Conservation (phyloP, 306 rosid species). For the Amphicarpaea edgeworthii region DNA sequence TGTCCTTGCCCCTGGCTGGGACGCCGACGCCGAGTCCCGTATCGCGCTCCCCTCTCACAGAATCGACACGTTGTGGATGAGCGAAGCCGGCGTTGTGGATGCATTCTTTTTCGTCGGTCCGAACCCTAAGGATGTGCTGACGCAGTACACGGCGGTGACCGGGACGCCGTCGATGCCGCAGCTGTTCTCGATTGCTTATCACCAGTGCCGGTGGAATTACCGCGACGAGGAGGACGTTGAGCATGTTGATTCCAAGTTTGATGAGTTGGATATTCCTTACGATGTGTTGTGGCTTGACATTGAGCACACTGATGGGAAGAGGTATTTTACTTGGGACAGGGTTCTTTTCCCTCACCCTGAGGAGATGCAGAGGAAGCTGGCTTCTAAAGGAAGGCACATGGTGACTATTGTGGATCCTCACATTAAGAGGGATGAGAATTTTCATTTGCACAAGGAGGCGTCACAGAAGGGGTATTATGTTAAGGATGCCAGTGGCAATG, state of each 20-base stretch:
- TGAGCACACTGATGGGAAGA: constrained; percentile 94
- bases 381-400: constrained; percentile 87
- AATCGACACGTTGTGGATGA: constrained; percentile 93
- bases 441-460: constrained; percentile 81
- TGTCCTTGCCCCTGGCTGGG: constrained; percentile 89
- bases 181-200: constrained; percentile 83
- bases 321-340: constrained; percentile 90
- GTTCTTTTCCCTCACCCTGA: constrained; percentile 85
- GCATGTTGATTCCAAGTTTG: constrained; percentile 89
- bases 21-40: constrained; percentile 70
- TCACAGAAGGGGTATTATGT: constrained; percentile 83
- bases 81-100: constrained; percentile 91
- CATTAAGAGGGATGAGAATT: constrained; percentile 81
- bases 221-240: constrained; percentile 95
- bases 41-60: constrained; percentile 64
- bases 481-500: constrained; percentile 87
- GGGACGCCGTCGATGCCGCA: constrained; percentile 86
- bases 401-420: constrained; percentile 98
- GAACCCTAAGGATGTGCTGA: constrained; percentile 76
- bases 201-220: constrained; percentile 97
- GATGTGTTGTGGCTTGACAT: constrained; percentile 99
- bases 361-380: constrained; percentile 92
- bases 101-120: constrained; percentile 88
- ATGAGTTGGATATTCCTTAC: constrained; percentile 88
- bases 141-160: constrained; percentile 85